Evolutionary conservation across 768 basidiomycete species (phyloP), one percentile per base, ranked within the genome.

Genomic region (Podaxis sp.): DNA sequence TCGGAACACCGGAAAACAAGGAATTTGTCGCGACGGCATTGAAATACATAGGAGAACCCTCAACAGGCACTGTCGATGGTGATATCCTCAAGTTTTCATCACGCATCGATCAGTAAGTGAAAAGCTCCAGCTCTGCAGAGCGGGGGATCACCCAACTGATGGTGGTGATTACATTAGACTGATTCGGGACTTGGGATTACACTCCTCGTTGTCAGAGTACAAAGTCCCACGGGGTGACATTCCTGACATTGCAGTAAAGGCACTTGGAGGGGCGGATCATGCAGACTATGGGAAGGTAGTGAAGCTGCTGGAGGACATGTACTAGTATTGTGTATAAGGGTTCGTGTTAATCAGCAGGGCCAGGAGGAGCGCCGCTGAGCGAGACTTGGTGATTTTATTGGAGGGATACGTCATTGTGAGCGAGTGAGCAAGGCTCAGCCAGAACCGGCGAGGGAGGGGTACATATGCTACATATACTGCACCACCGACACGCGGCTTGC

Each of bases 61-160:
- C 82, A n/a, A 87, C 85, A 0, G 88, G 87, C 27, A 81, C 84
- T 0, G 55, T 83, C 16, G 85, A 88, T 3, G 84, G 82, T n/a
- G 90, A 90, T 66, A 76, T 87, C 28, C 73, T 68, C 42, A 76
- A 74, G 55, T 72, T 90, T 28, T 80, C 86, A 2, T 69, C 67
- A 16, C 71, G 82, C 61, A 87, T 91, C 58, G 73, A 80, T 18
- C 70, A 76, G 88, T 88, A 66, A 50, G 84, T 72, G 4, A 9
- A 27, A 46, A 40, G 63, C n/a, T 46, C 32, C 51, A 13, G 36
- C 23, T 10, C n/a, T 14, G 13, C 10, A 11, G 16, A 13, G 27
- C 10, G 35, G 25, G 9, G 23, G 23, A 2, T 38, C 18, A 5
- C 40, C 13, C 25, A 37, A 50, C 25, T 53, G 37, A 36, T 60